phyloP scores from a whole-genome alignment of 1,284 basidiomycete genomes.

The Fomitopsis betulina region DNA sequence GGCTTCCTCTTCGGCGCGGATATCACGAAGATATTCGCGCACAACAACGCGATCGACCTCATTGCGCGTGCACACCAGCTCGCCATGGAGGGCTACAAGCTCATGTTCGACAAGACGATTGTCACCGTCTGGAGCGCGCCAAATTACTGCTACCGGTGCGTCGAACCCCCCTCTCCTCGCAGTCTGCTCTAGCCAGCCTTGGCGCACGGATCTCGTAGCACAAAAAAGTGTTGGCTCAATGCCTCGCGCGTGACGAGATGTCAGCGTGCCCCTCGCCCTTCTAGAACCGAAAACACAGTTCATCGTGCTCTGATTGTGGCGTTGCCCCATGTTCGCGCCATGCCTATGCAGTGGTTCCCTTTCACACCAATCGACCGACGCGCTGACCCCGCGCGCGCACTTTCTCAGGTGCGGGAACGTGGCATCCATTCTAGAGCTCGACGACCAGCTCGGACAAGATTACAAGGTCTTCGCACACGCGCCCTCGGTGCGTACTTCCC shows the following conservation, averaged over 20 bases:
- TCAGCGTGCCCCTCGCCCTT: background rate
- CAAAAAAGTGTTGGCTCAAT: background rate
- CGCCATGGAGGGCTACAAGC: constrained; percentile 97
- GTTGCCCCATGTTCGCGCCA: background rate
- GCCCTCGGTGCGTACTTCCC: constrained; percentile 47
- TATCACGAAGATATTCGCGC: constrained; percentile 86
- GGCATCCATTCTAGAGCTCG: constrained; percentile 88
- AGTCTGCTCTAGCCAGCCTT: background rate
- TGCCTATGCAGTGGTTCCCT: background rate
- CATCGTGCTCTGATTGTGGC: constrained; percentile 1
- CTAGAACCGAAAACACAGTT: background rate
- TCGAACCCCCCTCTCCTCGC: constrained; percentile 9
- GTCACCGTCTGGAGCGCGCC: constrained; percentile 99
- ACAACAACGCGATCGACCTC: constrained; percentile 90
- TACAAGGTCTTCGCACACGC: constrained; percentile 90
- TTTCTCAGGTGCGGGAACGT: constrained; percentile 82
- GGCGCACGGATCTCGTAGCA: background rate
- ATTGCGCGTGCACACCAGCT: constrained; percentile 97
- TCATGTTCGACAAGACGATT: constrained; percentile 95
- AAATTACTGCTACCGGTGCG: constrained; percentile 95
- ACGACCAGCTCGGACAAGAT: constrained; percentile 86
- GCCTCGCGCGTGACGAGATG: background rate
- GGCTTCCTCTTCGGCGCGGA: constrained; percentile 95
- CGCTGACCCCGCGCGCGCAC: background rate
- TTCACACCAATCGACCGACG: background rate